A percentile compares a stretch with the other conserved stretches of the same genome.
These are phyloP conservation scores for Pestalotiopsis fici DNA, from an alignment of 2,329 filamentous ascomycete genomes.

Conservation along the genomic window DNA sequence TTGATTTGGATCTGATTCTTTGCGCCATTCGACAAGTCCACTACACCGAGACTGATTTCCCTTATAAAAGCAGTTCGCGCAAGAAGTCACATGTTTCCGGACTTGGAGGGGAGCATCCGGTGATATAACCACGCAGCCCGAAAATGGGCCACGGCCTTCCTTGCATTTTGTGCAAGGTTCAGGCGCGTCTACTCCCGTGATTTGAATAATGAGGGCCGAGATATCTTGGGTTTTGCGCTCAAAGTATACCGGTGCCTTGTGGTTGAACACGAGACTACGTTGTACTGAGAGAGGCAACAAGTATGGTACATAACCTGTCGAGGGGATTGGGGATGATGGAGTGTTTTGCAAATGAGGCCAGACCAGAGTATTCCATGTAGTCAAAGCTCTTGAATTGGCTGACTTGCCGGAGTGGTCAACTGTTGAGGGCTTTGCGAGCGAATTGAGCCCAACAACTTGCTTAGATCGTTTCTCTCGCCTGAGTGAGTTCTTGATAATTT, in stretches of 20 bases:
- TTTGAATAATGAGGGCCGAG: conserved; percentile 18
- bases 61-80: conserved; percentile 22
- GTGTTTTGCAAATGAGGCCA: conserved; percentile 11
- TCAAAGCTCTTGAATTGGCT: too few species aligned
- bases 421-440: too few species aligned
- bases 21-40: conserved; percentile 10
- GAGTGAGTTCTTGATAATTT: too few species aligned
- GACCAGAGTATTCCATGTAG: neutral
- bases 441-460: too few species aligned
- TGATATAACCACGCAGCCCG: conserved; percentile 17
- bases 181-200: conserved; percentile 12
- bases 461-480: too few species aligned
- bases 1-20: conserved; percentile 11
- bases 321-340: conserved; percentile 13
- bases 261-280: conserved; percentile 17
- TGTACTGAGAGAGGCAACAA: conserved; percentile 13
- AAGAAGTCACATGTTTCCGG: conserved; percentile 13
- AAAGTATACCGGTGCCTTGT: conserved; percentile 2
- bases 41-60: conserved; percentile 12
- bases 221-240: conserved; percentile 17
- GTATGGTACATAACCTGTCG: conserved; percentile 11
- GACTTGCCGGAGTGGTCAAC: too few species aligned
- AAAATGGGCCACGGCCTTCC: conserved; percentile 15
- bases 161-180: conserved; percentile 13
- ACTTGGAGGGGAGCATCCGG: conserved; percentile 9